Evolutionary conservation across 192 early-diverging fungal species (phyloP), one percentile per base, ranked within the genome.

Genomic region (Coemansia sp.): DNA sequence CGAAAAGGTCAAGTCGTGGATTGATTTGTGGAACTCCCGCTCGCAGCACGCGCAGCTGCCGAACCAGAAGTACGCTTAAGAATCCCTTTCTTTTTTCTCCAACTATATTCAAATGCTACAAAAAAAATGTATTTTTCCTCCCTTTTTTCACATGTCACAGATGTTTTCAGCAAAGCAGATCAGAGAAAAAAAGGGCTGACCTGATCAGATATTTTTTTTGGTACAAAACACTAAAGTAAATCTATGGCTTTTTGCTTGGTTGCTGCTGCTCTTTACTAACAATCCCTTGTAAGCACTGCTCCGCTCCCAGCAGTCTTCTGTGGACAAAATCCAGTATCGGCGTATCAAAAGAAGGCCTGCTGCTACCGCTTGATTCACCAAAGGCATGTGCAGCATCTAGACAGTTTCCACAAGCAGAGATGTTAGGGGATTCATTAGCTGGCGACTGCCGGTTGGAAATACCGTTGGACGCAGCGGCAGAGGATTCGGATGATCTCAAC

Each of bases 1-100:
- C n/a, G n/a, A n/a, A n/a, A n/a, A n/a, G n/a, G n/a, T n/a, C n/a
- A 92, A 93, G 76, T 67, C 80, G 52, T 91, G 89, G 89, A 84
- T 93, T 17, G 80, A 83, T 48, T 11, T 81, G 11, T 81, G 79
- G 79, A 71, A 81, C 65, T 48, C 67, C 3, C 66, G 66, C 28
- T 41, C 60, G 9, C 64, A 59, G 68, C 66, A 61, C 54, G 59
- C 67, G 45, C 66, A 59, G 7, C 45, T 81, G 38, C 12, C 66
- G 32, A 76, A 48, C 65, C 56, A 67, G 59, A 74, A 81, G 58
- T 75, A 80, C 70, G 73, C 70, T 2, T 75, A 66, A 55, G 14
- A 48, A 28, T 0, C 22, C 12, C 14, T 48, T 48, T 5, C n/a
- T 52, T 11, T 39, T 5, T 57, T 57, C 22, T 28, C 22, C 22